Conservation (phyloP, 208 protist species). For the Trypanosoma scelopori region DNA sequence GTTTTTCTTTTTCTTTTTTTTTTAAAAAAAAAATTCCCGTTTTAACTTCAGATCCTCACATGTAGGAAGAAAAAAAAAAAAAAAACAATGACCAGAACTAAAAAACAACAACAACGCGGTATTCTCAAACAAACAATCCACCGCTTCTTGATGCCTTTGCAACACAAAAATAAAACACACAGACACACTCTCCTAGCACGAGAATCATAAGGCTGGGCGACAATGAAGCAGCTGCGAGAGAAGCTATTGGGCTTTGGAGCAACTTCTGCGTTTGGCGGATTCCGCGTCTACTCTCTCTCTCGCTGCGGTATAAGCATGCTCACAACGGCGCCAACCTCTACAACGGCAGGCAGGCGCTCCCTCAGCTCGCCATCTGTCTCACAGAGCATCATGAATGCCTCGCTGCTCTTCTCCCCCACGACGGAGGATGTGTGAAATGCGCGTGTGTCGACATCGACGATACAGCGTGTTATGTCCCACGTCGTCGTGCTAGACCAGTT, state of each 20-base stretch:
- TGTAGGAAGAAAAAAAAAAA: no score
- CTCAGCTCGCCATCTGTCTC: slow-evolving; percentile 80
- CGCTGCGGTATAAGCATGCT: slow-evolving; percentile 44
- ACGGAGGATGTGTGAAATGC: background rate
- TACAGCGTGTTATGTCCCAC: slow-evolving; percentile 64
- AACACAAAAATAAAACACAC: no score
- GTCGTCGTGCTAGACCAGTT: slow-evolving; percentile 62
- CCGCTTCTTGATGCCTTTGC: no score
- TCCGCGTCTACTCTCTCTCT: background rate
- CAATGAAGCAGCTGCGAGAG: slow-evolving; percentile 19
- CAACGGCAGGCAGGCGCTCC: slow-evolving; percentile 63
- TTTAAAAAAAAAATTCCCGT: no score
- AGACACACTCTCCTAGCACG: no score
- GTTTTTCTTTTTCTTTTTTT: no score
- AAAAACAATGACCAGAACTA: no score
- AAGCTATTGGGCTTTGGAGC: background rate
- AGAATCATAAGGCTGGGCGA: no score
- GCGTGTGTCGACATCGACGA: slow-evolving; percentile 45
- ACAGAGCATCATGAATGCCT: slow-evolving; percentile 20
- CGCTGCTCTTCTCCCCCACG: background rate
- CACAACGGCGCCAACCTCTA: slow-evolving; percentile 58
- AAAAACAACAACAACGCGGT: no score
- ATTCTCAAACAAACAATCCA: no score
- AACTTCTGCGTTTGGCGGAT: no score
- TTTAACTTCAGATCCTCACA: no score